Percentiles rank a stretch among this genome's conserved stretches.
phyloP scores from a whole-genome alignment of 345 rosid genomes.

The Barbarea vulgaris region DNA sequence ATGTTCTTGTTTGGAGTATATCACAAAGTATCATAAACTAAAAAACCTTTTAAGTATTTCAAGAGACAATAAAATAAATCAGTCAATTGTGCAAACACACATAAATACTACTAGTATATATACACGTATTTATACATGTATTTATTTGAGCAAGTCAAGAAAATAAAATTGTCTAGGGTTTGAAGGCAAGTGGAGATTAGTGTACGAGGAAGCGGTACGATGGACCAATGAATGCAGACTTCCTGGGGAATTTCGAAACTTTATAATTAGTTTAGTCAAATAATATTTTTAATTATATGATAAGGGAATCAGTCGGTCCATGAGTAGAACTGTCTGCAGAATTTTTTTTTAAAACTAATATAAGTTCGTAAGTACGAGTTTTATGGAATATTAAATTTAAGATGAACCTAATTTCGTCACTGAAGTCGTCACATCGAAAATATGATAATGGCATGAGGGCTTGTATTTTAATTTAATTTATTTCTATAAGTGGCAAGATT shows the following conservation, averaged over 20 bases:
- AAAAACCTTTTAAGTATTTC: conserved; percentile 1
- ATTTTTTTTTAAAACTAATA: neutral
- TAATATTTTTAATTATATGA: conserved; percentile 37
- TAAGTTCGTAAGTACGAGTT: conserved; percentile 24
- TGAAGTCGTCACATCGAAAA: conserved; percentile 38
- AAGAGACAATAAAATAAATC: conserved; percentile 5
- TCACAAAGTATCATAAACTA: neutral
- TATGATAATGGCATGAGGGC: conserved; percentile 44
- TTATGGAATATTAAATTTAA: conserved; percentile 16
- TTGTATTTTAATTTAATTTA: conserved; percentile 19
- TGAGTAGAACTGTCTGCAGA: conserved; percentile 33
- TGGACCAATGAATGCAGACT: conserved; percentile 35
- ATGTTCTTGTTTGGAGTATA: neutral
- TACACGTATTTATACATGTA: neutral
- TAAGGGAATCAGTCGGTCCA: conserved; percentile 38
- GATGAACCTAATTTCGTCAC: conserved; percentile 44
- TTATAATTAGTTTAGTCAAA: conserved; percentile 35
- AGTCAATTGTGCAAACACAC: conserved; percentile 3
- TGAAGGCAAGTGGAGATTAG: conserved; percentile 46
- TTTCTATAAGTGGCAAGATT: conserved; percentile 46
- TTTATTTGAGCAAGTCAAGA: conserved; percentile 10
- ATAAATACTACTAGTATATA: neutral
- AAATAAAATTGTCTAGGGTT: conserved; percentile 35
- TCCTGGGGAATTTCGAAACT: conserved; percentile 33
- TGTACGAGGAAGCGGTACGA: conserved; percentile 48